Evolutionary conservation across 305 asterid species (phyloP).

Genomic region (Andrographis paniculata): DNA sequence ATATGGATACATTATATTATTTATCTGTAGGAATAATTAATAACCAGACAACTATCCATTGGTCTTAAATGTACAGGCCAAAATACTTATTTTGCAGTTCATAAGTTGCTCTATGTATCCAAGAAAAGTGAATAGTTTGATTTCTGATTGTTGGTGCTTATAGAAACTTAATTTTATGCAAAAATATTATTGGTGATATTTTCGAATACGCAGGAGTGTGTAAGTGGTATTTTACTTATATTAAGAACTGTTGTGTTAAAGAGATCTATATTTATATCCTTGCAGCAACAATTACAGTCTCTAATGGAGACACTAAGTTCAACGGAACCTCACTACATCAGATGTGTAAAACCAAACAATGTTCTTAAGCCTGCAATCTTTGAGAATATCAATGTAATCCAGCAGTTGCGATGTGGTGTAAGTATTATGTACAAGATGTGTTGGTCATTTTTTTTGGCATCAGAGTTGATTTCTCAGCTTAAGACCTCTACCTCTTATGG

Average conservation of each 20-base stretch:
- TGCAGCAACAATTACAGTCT: slow-evolving; percentile 97
- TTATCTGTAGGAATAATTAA: no score
- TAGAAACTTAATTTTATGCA: no score
- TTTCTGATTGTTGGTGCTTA: neutral
- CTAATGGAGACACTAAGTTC: slow-evolving; percentile 92
- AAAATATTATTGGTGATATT: neutral
- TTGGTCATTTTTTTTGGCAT: neutral
- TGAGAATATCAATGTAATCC: slow-evolving; percentile 87
- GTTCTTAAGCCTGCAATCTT: slow-evolving; percentile 92
- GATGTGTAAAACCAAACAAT: slow-evolving; percentile 98
- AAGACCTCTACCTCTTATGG: neutral
- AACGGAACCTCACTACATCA: slow-evolving; percentile 98
- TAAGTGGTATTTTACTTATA: slow-evolving; percentile 1
- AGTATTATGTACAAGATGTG: slow-evolving; percentile 45
- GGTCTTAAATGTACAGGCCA: no score
- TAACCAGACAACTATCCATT: no score
- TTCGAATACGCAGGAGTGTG: neutral
- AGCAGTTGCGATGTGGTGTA: slow-evolving; percentile 99
- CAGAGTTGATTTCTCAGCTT: neutral
- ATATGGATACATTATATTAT: no score
- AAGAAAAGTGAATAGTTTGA: neutral
- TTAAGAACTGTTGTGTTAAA: slow-evolving; percentile 15
- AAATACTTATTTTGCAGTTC: neutral
- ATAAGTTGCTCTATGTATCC: neutral
- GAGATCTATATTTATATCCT: slow-evolving; percentile 28